Percentiles rank a stretch among this genome's conserved stretches.
Evolutionary conservation across 441 rosid genomes (phyloP).

Genomic region (Populus tomentosa): DNA sequence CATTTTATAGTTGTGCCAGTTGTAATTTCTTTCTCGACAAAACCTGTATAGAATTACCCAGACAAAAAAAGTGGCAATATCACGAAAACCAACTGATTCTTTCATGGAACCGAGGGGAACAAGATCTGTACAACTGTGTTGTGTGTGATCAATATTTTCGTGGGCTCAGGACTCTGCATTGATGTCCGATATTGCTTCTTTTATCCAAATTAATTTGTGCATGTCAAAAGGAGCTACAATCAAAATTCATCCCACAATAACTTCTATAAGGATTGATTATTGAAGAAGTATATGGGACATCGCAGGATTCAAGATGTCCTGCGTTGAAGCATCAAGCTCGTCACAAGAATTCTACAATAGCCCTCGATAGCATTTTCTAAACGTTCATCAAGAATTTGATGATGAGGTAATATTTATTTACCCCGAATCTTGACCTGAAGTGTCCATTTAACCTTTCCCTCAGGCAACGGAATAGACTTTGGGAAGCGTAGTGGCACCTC

Average conservation of each 20-base stretch:
- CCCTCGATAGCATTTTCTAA: not conserved
- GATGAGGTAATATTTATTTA: conserved; percentile 25
- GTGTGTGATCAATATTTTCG: no score
- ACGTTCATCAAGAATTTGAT: not conserved
- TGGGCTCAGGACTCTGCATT: no score
- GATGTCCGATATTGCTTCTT: no score
- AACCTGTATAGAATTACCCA: no score
- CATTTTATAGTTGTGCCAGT: no score
- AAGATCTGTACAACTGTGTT: no score
- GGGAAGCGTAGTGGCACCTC: conserved; percentile 77
- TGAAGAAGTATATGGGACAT: not conserved
- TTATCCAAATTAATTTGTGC: not conserved
- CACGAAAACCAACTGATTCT: no score
- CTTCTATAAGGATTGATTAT: not conserved
- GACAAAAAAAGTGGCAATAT: no score
- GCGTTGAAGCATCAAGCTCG: not conserved
- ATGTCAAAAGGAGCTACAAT: not conserved
- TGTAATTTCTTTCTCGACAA: no score
- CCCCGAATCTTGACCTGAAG: conserved; percentile 80
- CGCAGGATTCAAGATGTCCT: not conserved
- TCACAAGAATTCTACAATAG: not conserved
- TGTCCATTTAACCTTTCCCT: conserved; percentile 70
- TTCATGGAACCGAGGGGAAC: no score
- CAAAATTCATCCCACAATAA: not conserved
- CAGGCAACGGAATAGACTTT: conserved; percentile 74